Base-by-base conservation (phyloP, 495 filamentous ascomycete species). In the Aspergillus nidulans region DNA sequence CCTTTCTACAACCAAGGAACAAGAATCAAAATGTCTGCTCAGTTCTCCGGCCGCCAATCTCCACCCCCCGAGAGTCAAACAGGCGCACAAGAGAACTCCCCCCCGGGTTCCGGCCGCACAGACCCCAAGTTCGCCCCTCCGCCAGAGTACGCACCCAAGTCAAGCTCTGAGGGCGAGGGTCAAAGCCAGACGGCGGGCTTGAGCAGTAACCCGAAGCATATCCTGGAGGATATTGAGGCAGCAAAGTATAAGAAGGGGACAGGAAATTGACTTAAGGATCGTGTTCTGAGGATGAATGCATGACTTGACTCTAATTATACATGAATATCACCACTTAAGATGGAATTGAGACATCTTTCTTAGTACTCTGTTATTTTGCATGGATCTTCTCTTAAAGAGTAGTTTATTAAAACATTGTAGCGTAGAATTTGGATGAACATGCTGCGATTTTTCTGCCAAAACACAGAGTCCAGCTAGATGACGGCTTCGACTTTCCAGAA, bases 21-120 rank as follows among this genome's bases (percentile, higher is more conserved):
- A 24, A 13, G 21, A 47, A 30, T 16, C 16, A 72, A 53, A 28
- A 74, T 75, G 72, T 71, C 72, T 39, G 60, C 70, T 39, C 66
- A 53, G 39, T 24, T 78, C 69, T 62, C 77, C 63, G 89, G 90
- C 69, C 86, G 85, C 61, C 84, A 96, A 67, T 97, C 92, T 9
- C 92, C 92, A 13, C 73, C 83, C 16, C 90, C 89, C 8, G 86
- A 91, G 73, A 46, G 62, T 46, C 87, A 88, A 65, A 66, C 78
- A n/a, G 82, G 78, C 49, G 67, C 72, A 26, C 92, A 97, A 70
- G 72, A 82, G 43, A 66, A 75, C 34, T 82, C 81, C 6, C 60
- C 77, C 3, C 76, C 78, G 0, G 81, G 71, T 30, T 71, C 74
- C 40, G 85, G 89, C 58, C 77, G 86, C 59, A 81, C 80, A 25